Conservation (phyloP, 2,329 filamentous ascomycete genomes). For the Trichoderma endophyticum region DNA sequence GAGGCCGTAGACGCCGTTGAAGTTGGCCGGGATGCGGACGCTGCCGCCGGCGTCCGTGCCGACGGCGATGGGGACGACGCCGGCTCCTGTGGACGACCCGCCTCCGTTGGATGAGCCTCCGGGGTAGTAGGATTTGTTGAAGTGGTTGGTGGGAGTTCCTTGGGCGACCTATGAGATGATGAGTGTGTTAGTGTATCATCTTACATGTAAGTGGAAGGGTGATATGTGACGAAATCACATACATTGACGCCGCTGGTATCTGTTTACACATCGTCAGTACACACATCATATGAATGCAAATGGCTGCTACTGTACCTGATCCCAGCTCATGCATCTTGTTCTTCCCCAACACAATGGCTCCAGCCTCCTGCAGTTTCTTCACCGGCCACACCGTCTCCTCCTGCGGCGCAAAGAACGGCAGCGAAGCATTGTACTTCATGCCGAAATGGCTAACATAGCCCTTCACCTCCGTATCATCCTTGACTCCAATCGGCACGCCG, state of each 20-base stretch:
- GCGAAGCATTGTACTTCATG: conserved; percentile 56
- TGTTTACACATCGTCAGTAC: conserved; percentile 21
- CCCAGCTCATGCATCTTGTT: conserved; percentile 79
- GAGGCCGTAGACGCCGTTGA: conserved; percentile 78
- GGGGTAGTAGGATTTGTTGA: conserved; percentile 72
- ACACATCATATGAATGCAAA: neutral
- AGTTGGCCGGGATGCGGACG: conserved; percentile 68
- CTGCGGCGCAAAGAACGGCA: conserved; percentile 48
- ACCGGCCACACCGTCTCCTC: conserved; percentile 67
- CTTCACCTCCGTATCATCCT: conserved; percentile 72
- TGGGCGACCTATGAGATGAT: conserved; percentile 48
- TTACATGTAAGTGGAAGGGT: neutral
- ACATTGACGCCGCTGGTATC: conserved; percentile 82
- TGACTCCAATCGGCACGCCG: conserved; percentile 78
- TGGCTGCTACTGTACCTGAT: conserved; percentile 46
- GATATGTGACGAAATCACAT: neutral
- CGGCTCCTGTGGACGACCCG: conserved; percentile 66
- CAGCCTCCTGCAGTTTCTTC: conserved; percentile 66
- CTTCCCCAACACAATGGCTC: conserved; percentile 73
- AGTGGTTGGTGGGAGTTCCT: conserved; percentile 74
- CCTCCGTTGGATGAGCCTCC: conserved; percentile 79
- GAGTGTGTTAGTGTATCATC: neutral
- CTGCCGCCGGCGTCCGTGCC: conserved; percentile 76
- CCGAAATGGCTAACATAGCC: conserved; percentile 68
- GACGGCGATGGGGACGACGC: conserved; percentile 70